Evolutionary conservation across 306 rosid genomes (phyloP).

Genomic region (Quercus mongolica): DNA sequence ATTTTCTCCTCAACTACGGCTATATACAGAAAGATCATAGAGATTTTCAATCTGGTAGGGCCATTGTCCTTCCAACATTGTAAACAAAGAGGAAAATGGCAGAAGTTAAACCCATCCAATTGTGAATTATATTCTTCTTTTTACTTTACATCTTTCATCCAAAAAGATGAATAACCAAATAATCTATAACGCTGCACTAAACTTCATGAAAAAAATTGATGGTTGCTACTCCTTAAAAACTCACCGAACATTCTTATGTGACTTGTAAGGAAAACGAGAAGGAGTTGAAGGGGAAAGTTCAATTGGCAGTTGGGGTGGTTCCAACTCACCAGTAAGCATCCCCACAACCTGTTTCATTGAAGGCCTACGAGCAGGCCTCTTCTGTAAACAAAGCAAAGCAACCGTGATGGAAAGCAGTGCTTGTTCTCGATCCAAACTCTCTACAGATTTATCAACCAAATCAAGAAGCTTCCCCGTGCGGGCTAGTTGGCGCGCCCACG

Average conservation of each 20-base stretch:
- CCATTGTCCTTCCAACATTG: conserved; percentile 9
- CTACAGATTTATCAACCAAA: conserved; percentile 69
- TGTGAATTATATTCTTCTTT: conserved; percentile 9
- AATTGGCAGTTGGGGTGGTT: conserved; percentile 66
- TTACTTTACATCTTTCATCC: conserved; percentile 26
- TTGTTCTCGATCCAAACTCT: conserved; percentile 56
- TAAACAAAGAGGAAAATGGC: conserved; percentile 8
- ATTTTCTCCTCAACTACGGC: background rate
- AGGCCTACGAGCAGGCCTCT: conserved; percentile 75
- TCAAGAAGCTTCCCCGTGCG: conserved; percentile 78
- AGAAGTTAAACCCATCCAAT: conserved; percentile 7
- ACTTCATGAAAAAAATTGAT: background rate
- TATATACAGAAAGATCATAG: conserved; percentile 3
- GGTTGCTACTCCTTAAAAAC: conserved; percentile 6
- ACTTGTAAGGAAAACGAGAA: conserved; percentile 61
- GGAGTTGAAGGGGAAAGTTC: conserved; percentile 77
- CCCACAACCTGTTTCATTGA: conserved; percentile 80
- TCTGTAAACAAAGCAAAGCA: conserved; percentile 81
- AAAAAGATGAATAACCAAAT: conserved; percentile 13
- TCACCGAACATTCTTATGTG: conserved; percentile 53
- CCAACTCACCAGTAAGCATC: conserved; percentile 69
- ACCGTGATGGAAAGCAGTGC: conserved; percentile 80
- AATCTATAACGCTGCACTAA: conserved; percentile 16
- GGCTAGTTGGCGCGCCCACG: conserved; percentile 91
- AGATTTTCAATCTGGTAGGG: conserved; percentile 24